These are phyloP conservation scores for Senna siamea DNA, from an alignment of 306 rosid species.

Conservation along the genomic window DNA sequence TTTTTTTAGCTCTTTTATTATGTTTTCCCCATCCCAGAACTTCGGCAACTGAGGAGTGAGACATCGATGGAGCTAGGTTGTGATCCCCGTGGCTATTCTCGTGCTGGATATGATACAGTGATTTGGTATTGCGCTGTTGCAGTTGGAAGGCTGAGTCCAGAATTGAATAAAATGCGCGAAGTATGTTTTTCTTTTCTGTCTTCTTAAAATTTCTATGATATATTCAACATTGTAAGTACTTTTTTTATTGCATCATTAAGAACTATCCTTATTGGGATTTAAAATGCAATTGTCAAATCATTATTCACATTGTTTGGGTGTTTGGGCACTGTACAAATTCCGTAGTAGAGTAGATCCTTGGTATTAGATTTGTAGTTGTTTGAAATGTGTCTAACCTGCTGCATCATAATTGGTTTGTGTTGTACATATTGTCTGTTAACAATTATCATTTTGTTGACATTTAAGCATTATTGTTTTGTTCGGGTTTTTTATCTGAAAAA, in stretches of 20 bases:
- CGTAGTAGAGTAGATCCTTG: constrained; percentile 1
- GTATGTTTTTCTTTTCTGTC: constrained; percentile 55
- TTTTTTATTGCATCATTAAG: background rate
- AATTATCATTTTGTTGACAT: background rate
- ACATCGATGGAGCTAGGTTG: constrained; percentile 93
- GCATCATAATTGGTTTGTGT: constrained; percentile 19
- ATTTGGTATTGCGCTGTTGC: constrained; percentile 93
- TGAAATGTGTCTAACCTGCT: background rate
- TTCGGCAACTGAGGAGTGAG: constrained; percentile 75
- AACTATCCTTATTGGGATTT: constrained; percentile 23
- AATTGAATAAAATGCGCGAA: constrained; percentile 84
- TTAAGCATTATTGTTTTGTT: background rate
- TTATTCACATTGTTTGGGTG: constrained; percentile 13
- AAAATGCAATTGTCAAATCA: constrained; percentile 16
- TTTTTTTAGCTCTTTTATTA: constrained; percentile 13
- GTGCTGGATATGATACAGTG: constrained; percentile 74
- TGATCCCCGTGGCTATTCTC: constrained; percentile 86
- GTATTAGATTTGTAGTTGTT: constrained; percentile 4
- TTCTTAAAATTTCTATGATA: constrained; percentile 27
- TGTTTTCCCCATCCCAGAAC: constrained; percentile 48
- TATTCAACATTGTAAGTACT: constrained; percentile 9
- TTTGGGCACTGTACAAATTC: constrained; percentile 23
- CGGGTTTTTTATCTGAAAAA: no score
- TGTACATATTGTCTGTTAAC: no score
- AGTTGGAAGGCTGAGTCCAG: constrained; percentile 78